Percentiles rank a stretch among this genome's conserved stretches.
Conservation (phyloP, 1,284 basidiomycete species). For the Macrocystidia cucumis region DNA sequence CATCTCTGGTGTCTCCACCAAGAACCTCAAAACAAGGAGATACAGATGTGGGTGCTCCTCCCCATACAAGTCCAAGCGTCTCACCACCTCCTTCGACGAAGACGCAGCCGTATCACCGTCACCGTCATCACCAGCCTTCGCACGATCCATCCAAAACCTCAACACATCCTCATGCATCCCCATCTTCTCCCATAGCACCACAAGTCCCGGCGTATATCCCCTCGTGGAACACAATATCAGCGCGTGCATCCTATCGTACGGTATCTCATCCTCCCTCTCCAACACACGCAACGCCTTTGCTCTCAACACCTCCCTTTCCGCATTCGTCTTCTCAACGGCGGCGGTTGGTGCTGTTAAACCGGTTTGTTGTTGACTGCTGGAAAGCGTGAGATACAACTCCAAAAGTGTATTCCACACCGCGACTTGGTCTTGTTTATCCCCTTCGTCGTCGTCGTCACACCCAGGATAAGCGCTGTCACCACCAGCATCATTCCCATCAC, state of each 20-base stretch:
- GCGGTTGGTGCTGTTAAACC: too few species aligned
- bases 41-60: constrained; percentile 70
- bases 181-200: constrained; percentile 87
- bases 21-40: constrained; percentile 82
- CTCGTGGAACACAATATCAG: constrained; percentile 87
- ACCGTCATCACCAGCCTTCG: too few species aligned
- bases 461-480: background rate
- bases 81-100: constrained; percentile 66
- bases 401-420: constrained; percentile 96
- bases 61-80: constrained; percentile 72
- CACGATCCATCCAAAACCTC: constrained; percentile 83
- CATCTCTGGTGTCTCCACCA: constrained; percentile 72
- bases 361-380: constrained; percentile 12
- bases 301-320: constrained; percentile 24
- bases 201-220: constrained; percentile 77
- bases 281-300: constrained; percentile 71
- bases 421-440: constrained; percentile 66
- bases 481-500: constrained; percentile 3
- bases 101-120: constrained; percentile 33
- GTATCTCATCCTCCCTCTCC: constrained; percentile 51
- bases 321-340: constrained; percentile 11
- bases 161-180: constrained; percentile 96
- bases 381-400: constrained; percentile 81
- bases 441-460: constrained; percentile 33
- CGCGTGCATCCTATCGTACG: constrained; percentile 88